Conservation (phyloP, 1,284 basidiomycete species). For the Abortiporus biennis region DNA sequence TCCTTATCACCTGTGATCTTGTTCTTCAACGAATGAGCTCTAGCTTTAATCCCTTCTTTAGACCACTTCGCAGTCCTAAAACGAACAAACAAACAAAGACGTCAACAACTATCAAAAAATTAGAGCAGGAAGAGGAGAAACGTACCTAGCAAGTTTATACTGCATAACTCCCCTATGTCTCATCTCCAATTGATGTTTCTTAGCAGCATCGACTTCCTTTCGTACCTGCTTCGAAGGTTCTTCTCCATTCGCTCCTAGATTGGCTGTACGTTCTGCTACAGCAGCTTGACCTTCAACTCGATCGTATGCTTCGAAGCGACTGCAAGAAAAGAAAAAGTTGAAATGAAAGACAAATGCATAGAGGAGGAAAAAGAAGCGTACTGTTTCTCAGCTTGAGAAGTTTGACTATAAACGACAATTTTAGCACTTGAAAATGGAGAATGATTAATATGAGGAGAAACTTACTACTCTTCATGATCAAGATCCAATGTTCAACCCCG, state of each 20-base stretch:
- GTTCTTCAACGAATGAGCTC: constrained; percentile 12
- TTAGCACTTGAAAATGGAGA: background rate
- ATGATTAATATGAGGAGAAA: background rate
- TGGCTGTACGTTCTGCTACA: constrained; percentile 15
- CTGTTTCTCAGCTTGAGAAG: constrained; percentile 1
- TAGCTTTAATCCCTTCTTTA: constrained; percentile 23
- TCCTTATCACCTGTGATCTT: constrained; percentile 15
- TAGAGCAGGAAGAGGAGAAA: background rate
- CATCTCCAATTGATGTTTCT: constrained; percentile 29
- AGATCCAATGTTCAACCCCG: constrained; percentile 39
- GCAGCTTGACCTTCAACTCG: constrained; percentile 15
- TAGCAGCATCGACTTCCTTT: constrained; percentile 23
- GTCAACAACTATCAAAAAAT: no score
- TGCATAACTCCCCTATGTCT: constrained; percentile 41
- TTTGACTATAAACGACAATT: background rate
- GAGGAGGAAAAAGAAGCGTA: background rate
- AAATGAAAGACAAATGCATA: background rate
- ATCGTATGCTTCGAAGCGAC: constrained; percentile 24
- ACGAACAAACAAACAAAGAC: no score
- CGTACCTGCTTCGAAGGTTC: constrained; percentile 34
- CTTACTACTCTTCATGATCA: constrained; percentile 15
- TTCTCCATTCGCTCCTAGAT: constrained; percentile 29
- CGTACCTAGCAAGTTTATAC: constrained; percentile 29
- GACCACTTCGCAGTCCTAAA: constrained; percentile 39
- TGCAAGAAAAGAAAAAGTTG: constrained; percentile 24